Percentiles rank a stretch among this genome's conserved stretches.
Conservation (phyloP, 148 eudicot species). For the Tetragonia tetragonoides region DNA sequence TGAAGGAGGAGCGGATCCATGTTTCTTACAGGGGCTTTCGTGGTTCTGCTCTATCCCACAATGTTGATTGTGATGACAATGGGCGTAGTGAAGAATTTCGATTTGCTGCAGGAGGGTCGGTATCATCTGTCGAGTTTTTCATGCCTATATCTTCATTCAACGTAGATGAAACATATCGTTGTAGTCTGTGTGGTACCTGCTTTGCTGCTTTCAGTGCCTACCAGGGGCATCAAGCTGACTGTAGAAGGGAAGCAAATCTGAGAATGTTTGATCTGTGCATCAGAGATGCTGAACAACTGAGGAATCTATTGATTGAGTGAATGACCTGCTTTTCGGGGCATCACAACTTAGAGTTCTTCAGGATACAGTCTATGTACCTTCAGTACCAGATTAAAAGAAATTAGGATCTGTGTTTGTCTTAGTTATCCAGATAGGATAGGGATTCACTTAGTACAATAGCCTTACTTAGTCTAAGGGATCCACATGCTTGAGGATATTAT, state of each 20-base stretch:
- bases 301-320: background rate
- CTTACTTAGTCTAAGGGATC: background rate
- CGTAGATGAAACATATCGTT: background rate
- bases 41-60: background rate
- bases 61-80: conserved; percentile 15
- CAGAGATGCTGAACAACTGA: background rate
- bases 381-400: conserved; percentile 2
- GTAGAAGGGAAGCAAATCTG: background rate
- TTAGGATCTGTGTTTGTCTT: background rate
- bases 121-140: background rate
- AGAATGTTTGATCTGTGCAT: background rate
- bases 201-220: background rate
- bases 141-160: background rate
- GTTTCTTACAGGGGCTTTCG: background rate
- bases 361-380: background rate
- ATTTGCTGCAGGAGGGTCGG: background rate
- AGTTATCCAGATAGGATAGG: background rate
- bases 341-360: background rate
- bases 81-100: background rate
- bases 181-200: background rate
- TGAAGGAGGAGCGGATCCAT: background rate
- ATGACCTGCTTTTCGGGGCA: background rate
- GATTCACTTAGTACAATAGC: background rate
- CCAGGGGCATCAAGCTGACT: background rate
- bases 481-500: background rate